Evolutionary conservation across 345 rosid species (phyloP), one percentile per base, ranked within the genome.

Genomic region (Moringa oleifera): DNA sequence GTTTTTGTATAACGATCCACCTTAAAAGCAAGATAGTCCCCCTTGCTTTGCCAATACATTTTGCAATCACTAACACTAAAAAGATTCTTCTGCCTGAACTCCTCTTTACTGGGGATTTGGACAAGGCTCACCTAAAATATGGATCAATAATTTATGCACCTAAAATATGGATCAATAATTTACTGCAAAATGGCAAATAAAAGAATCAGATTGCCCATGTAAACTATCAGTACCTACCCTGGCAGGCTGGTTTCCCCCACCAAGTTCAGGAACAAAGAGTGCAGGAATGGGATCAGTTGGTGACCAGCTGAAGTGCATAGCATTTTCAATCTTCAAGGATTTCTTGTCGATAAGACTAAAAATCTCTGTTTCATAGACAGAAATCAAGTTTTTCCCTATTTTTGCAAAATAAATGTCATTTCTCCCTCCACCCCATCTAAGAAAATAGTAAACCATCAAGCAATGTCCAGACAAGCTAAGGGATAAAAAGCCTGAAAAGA

Each of bases 31-130:
- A 94, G 93, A 64, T 94, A 94, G 22, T 94, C 97, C 7, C 99
- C 99, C 66, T 74, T 83, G 76, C 95, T 91, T 75, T 94, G 99
- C 99, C 97, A 94, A 68, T 90, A 91, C 95, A 94, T 87, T 63
- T 89, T 88, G 85, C 99, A 94, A 64, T 94, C 96, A 15, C 91
- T 91, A n/a, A 88, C 96, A 65, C 91, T 94, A 71, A 91, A 91
- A 64, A 94, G 91, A 75, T 90, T 91, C 79, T 91, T 91, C 72
- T 94, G 97, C 62, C 97, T 85, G 77, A 94, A 55, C 67, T 94
- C 99, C 69, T 82, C 82, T 71, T 94, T 91, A 59, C 90, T 69
- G 10, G 99, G 97, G 57, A 91, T 77, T 85, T 85, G 95, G 58
- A 94, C 82, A 65, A 91, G 97, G 74, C 90, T 79, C 63, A 93